Evolutionary conservation across 306 rosid species (phyloP).

Genomic region (Fragaria ananassa): DNA sequence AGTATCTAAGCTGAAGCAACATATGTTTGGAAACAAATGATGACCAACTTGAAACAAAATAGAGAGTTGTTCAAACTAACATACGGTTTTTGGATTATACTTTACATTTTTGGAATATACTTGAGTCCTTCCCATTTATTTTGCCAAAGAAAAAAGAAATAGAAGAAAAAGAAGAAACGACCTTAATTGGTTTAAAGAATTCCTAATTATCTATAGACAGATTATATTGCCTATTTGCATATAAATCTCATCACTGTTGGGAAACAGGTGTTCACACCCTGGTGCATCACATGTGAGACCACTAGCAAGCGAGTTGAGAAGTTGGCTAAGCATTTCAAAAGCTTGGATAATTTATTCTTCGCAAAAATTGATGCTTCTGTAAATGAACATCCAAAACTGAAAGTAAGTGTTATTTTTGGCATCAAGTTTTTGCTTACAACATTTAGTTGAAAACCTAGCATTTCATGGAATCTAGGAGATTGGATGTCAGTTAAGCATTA

Average conservation of each 20-base stretch:
- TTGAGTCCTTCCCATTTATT: background rate
- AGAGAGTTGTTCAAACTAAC: background rate
- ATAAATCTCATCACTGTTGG: background rate
- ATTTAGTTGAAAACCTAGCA: background rate
- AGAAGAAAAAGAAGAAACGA: background rate
- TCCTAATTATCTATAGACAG: background rate
- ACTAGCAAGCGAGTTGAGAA: conserved; percentile 77
- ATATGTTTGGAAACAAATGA: background rate
- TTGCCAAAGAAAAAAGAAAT: background rate
- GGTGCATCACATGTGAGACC: conserved; percentile 86
- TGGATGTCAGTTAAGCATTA: background rate
- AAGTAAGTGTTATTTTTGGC: conserved; percentile 38
- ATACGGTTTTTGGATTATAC: background rate
- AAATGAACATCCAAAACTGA: conserved; percentile 85
- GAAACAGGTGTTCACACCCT: conserved; percentile 80
- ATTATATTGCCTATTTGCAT: background rate
- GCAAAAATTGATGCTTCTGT: conserved; percentile 71
- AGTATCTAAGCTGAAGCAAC: conserved; percentile 1
- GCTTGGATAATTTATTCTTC: conserved; percentile 52
- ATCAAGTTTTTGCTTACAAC: conserved; percentile 1
- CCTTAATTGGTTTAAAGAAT: background rate
- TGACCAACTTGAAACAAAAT: background rate
- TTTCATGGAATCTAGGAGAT: background rate
- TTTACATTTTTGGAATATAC: background rate
- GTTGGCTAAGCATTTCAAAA: conserved; percentile 89